Evolutionary conservation across 495 filamentous ascomycete species (phyloP).

Genomic region (Neurospora sp.): DNA sequence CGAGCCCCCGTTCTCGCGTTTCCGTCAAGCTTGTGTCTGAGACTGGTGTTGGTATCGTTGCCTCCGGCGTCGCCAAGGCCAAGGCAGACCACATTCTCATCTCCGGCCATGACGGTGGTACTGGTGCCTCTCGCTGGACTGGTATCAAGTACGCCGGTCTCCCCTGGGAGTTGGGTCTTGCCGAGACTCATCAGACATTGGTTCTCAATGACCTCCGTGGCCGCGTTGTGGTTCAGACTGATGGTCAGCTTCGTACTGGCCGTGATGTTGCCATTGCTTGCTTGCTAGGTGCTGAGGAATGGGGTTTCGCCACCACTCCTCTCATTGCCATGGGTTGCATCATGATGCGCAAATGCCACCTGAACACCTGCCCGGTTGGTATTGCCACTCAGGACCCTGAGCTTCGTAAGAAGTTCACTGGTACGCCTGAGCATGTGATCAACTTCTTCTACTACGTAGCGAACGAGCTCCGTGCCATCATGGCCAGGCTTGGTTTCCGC

Average conservation of each 20-base stretch:
- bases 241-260: conserved; percentile 90
- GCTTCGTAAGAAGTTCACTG: conserved; percentile 88
- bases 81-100: conserved; percentile 98
- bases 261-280: conserved; percentile 95
- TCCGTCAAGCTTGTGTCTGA: conserved; percentile 99
- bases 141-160: conserved; percentile 99
- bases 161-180: conserved; percentile 96
- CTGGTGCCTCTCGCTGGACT: conserved; percentile 96
- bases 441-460: conserved; percentile 99
- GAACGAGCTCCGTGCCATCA: conserved; percentile 96
- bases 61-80: conserved; percentile 96
- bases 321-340: conserved; percentile 97
- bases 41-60: conserved; percentile 96
- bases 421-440: conserved; percentile 94
- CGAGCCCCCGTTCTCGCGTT: conserved; percentile 88
- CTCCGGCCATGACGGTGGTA: conserved; percentile 96
- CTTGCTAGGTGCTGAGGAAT: conserved; percentile 94
- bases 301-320: conserved; percentile 95
- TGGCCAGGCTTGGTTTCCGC: conserved; percentile 91
- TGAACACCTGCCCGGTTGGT: conserved; percentile 92
- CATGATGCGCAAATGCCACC: conserved; percentile 73
- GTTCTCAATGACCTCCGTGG: conserved; percentile 96
- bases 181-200: conserved; percentile 97
- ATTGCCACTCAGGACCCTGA: conserved; percentile 96
- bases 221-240: conserved; percentile 94